Evolutionary conservation across 331 rosid genomes (phyloP), one percentile per base, ranked within the genome.

Genomic region (Pyrus hybrid): DNA sequence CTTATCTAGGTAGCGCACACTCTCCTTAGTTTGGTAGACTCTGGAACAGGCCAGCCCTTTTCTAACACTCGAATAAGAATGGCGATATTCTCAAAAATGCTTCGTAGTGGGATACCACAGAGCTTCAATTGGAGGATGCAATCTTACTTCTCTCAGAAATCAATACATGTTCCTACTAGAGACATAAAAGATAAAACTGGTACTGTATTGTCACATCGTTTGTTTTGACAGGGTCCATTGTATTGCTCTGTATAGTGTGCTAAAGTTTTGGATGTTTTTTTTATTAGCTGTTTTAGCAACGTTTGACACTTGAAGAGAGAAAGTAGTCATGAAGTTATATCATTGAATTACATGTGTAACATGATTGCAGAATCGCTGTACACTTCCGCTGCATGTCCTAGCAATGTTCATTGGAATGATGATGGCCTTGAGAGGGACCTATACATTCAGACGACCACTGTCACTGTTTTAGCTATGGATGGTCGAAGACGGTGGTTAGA

Each of bases 401-500:
- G 85, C 77, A 87, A 80, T 69, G 45, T 83, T 86, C 89, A 70
- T 70, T 95, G 99, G 99, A 87, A 76, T 80, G 97, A 92, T 37
- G 96, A 86, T 83, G 91, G 96, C 83, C 97, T 95, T 43, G 99
- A 95, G 82, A 95, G 87, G 81, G 97, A 95, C 80, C 82, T 95
- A 51, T 90, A 89, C 83, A 90, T 95, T 76, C 85, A 89, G 85
- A 89, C 86, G 51, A 80, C 83, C 74, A 90, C 88, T 35, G 90
- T 95, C 77, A 81, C 99, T 67, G 90, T 95, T 72, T 85, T 95
- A 82, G 99, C 99, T 71, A 95, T 95, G 99, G 99, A 95, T 88
- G 99, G 99, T 85, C 92, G 99, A 69, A 87, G 96, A 83, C 87
- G 97, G 79, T 95, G 99, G 99, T 78, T 95, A 91, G 97, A 95